phyloP scores from a whole-genome alignment of 2,329 filamentous ascomycete genomes.

The Bretziella fagacearum region DNA sequence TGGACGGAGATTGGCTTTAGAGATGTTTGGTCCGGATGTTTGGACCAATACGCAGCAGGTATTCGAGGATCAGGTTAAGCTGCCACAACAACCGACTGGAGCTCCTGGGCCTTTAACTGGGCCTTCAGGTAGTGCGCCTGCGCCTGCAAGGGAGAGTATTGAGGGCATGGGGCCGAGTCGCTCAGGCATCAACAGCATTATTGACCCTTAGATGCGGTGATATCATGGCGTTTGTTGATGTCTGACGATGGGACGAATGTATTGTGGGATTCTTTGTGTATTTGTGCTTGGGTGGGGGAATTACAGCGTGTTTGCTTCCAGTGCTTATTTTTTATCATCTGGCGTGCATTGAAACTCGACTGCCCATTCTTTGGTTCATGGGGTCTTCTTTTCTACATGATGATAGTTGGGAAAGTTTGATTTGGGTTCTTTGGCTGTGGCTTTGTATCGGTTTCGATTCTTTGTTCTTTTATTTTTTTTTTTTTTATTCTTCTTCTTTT shows the following conservation, averaged over 20 bases:
- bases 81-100: slow-evolving; percentile 17
- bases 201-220: slow-evolving; percentile 7
- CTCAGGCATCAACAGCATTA: slow-evolving; percentile 11
- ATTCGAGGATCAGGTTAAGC: neutral
- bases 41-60: slow-evolving; percentile 20
- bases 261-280: neutral
- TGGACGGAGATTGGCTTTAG: slow-evolving; percentile 33
- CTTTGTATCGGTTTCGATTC: no score
- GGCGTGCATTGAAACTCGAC: no score
- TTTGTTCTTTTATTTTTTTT: no score
- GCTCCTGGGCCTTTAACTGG: slow-evolving; percentile 15
- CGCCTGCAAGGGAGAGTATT: neutral
- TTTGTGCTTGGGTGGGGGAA: no score
- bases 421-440: no score
- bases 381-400: no score
- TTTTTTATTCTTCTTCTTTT: neutral
- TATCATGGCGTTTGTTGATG: neutral
- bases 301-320: no score
- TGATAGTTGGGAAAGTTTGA: no score
- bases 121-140: neutral
- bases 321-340: no score
- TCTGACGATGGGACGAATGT: slow-evolving; percentile 1
- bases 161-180: neutral
- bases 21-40: slow-evolving; percentile 33
- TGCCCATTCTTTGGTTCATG: no score